phyloP scores from a whole-genome alignment of 1,284 basidiomycete species.

The Cutaneotrichosporon daszewskae region DNA sequence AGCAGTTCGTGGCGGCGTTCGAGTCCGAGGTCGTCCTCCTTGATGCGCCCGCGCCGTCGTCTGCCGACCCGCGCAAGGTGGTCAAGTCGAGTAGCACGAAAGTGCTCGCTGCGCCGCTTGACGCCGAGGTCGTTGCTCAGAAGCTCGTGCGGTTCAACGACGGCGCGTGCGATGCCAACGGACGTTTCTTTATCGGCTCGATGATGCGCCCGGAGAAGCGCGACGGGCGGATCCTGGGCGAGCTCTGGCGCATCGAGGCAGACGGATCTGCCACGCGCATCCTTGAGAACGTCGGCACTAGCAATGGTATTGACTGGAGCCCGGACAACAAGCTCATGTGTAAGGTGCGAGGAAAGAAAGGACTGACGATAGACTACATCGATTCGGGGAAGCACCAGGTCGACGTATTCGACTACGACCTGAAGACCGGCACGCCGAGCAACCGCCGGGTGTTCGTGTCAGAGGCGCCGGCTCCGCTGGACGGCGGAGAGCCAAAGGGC shows the following conservation, averaged over 20 bases:
- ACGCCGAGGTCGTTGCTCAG: constrained; percentile 13
- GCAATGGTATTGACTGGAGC: constrained; percentile 46
- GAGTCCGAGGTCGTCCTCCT: constrained; percentile 16
- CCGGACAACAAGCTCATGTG: constrained; percentile 41
- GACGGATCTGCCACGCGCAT: constrained; percentile 26
- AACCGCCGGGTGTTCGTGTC: constrained; percentile 15
- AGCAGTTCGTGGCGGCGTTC: constrained; percentile 11
- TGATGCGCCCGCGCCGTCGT: background rate
- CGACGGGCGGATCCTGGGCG: constrained; percentile 20
- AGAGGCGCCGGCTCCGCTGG: background rate
- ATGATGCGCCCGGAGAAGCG: constrained; percentile 25
- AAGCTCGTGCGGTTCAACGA: constrained; percentile 43
- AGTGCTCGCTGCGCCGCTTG: constrained; percentile 21
- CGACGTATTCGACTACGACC: constrained; percentile 34
- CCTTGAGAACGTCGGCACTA: constrained; percentile 30
- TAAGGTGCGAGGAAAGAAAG: constrained; percentile 15
- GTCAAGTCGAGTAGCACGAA: too few species aligned
- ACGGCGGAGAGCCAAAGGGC: constrained; percentile 21
- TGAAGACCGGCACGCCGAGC: constrained; percentile 23
- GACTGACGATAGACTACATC: constrained; percentile 37
- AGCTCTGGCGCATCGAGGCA: constrained; percentile 34
- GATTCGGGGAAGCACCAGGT: constrained; percentile 37
- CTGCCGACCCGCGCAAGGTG: background rate
- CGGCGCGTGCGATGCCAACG: constrained; percentile 40
- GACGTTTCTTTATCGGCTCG: constrained; percentile 36